Percentiles rank a stretch among this genome's conserved stretches.
Evolutionary conservation across 2,329 filamentous ascomycete genomes (phyloP).

Genomic region (Pyricularia pennisetigena): DNA sequence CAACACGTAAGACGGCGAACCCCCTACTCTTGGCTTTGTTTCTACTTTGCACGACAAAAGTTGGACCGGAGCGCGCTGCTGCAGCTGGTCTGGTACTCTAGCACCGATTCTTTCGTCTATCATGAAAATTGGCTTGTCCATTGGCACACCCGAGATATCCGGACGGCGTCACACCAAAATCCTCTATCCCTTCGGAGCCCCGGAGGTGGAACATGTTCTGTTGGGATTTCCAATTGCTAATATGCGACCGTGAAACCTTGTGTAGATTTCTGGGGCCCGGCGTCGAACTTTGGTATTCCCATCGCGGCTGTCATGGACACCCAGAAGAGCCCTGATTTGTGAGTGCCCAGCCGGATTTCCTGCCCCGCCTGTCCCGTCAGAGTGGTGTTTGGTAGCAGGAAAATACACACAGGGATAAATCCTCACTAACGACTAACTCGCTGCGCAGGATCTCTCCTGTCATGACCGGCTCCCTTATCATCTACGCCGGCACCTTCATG

Average conservation of each 20-base stretch:
- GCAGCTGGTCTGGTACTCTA: neutral
- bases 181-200: neutral
- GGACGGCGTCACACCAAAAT: neutral
- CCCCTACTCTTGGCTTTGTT: neutral
- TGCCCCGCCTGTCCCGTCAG: neutral
- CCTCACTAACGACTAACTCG: slow-evolving; percentile 1
- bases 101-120: neutral
- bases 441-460: slow-evolving; percentile 52
- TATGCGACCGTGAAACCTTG: neutral
- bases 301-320: slow-evolving; percentile 75
- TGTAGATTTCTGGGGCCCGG: slow-evolving; percentile 81
- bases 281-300: slow-evolving; percentile 82
- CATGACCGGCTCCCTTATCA: slow-evolving; percentile 56
- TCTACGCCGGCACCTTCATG: slow-evolving; percentile 67
- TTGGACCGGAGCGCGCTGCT: neutral
- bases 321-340: slow-evolving; percentile 80
- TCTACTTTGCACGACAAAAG: neutral
- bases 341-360: slow-evolving; percentile 20
- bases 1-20: slow-evolving; percentile 60
- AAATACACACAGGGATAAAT: neutral
- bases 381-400: neutral
- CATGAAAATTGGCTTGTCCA: neutral
- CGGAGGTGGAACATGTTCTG: neutral
- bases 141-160: neutral
- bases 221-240: neutral